A percentile compares a stretch with the other conserved stretches of the same genome.
Conservation (phyloP, 495 filamentous ascomycete species). For the Penicillium ucsense region DNA sequence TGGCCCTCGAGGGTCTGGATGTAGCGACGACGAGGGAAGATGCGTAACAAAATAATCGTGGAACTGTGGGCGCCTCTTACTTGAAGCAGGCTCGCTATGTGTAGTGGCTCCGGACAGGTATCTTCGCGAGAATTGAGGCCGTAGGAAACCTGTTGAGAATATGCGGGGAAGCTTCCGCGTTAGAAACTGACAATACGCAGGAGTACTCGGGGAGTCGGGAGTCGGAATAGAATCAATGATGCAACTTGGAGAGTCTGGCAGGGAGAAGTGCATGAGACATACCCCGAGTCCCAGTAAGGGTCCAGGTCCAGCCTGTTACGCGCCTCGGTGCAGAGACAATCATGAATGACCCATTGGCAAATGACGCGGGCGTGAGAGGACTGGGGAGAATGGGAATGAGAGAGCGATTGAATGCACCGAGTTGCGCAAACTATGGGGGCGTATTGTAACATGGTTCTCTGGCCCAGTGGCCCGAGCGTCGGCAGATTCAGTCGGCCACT, state of each 20-base stretch:
- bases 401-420: neutral
- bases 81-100: constrained; percentile 2
- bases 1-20: constrained; percentile 72
- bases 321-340: constrained; percentile 31
- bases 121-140: constrained; percentile 8
- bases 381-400: constrained; percentile 2
- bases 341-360: constrained; percentile 36
- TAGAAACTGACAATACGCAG: neutral
- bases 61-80: constrained; percentile 49
- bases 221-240: constrained; percentile 2
- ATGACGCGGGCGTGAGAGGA: neutral
- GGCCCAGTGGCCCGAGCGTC: constrained; percentile 22
- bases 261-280: constrained; percentile 7
- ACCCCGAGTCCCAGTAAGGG: constrained; percentile 28
- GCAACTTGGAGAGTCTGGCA: constrained; percentile 3
- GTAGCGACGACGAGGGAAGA: constrained; percentile 83
- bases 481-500: constrained; percentile 11
- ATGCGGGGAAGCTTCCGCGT: constrained; percentile 3
- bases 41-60: constrained; percentile 97
- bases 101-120: constrained; percentile 12
- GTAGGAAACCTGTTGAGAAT: constrained; percentile 14
- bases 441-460: constrained; percentile 8
- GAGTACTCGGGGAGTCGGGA: neutral
- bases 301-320: constrained; percentile 34
- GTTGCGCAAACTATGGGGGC: neutral